phyloP scores from a whole-genome alignment of 2,329 filamentous ascomycete species.

The Aspergillus aculeatus region DNA sequence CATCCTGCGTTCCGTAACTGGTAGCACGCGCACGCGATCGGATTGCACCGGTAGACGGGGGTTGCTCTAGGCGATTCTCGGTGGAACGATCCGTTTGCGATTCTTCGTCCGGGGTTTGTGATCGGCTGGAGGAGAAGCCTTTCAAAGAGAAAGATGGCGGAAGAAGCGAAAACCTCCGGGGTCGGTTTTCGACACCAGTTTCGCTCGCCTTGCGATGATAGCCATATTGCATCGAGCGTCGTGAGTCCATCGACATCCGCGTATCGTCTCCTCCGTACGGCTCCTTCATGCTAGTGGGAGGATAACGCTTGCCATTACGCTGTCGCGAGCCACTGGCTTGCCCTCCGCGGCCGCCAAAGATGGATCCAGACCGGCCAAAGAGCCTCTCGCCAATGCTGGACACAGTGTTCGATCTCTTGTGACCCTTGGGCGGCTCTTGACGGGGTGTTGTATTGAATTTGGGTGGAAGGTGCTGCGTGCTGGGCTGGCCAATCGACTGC shows the following conservation, averaged over 20 bases:
- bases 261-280: constrained; percentile 60
- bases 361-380: constrained; percentile 77
- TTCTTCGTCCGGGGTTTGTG: constrained; percentile 46
- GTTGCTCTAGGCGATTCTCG: constrained; percentile 28
- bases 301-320: constrained; percentile 67
- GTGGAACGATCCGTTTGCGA: constrained; percentile 39
- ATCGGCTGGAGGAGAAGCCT: constrained; percentile 59
- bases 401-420: constrained; percentile 72
- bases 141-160: constrained; percentile 64
- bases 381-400: constrained; percentile 80
- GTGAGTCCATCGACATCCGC: constrained; percentile 70
- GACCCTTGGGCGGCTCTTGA: constrained; percentile 49
- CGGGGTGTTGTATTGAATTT: constrained; percentile 59
- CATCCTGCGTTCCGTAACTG: constrained; percentile 35
- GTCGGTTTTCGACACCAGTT: constrained; percentile 60
- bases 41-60: constrained; percentile 38
- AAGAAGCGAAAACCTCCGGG: constrained; percentile 69
- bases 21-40: constrained; percentile 28
- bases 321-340: constrained; percentile 40
- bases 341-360: constrained; percentile 63
- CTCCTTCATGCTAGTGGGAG: constrained; percentile 86
- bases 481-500: constrained; percentile 61
- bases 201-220: constrained; percentile 70
- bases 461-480: constrained; percentile 56
- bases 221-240: constrained; percentile 69